Base-by-base conservation (phyloP, 345 rosid species). In the Aethionema arabicum region DNA sequence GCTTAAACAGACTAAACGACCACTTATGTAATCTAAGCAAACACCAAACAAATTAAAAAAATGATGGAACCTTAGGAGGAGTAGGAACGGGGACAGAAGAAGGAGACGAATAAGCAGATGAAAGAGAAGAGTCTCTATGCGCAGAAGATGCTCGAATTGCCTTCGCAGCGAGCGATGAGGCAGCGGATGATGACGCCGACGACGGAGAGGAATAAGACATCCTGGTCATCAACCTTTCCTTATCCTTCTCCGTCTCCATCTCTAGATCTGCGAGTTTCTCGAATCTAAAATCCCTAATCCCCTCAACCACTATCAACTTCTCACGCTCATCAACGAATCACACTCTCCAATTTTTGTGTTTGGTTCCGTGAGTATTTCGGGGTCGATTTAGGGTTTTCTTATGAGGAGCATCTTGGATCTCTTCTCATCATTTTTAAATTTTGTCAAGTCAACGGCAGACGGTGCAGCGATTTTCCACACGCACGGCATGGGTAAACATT, bases 91-190 rank as follows among this genome's bases (percentile, higher is more conserved):
- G 68, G 62, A 68, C 47, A 46, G 75, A 61, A 29, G 76, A 48
- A 57, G 84, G 62, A 42, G 84, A 78, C 0, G 78, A 73, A 76
- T 80, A 82, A 54, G 86, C 92, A 48, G 92, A 79, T 42, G 88
- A 83, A 55, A 85, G 81, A 49, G 92, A 85, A 15, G 89, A 83
- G 67, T 78, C 91, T 58, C 76, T 80, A 59, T 69, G 76, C 6
- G 96, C 88, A 11, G 98, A 86, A 33, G 88, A 83, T 47, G 95
- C 98, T 69, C 84, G 73, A 10, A 88, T 89, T 14, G 98, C 96
- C 74, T 81, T 87, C n/a, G 96, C 92, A 13, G 85, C 83, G 32
- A 82, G 77, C 2, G 80, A 78, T 6, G 79, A 63, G 0, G 83
- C 73, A 11, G 79, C 72, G 5, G 82, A 48, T 0, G 86, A 78